A percentile compares a stretch with the other conserved stretches of the same genome.
Evolutionary conservation across 768 basidiomycete species (phyloP).

Genomic region (Termitomyces sp.): DNA sequence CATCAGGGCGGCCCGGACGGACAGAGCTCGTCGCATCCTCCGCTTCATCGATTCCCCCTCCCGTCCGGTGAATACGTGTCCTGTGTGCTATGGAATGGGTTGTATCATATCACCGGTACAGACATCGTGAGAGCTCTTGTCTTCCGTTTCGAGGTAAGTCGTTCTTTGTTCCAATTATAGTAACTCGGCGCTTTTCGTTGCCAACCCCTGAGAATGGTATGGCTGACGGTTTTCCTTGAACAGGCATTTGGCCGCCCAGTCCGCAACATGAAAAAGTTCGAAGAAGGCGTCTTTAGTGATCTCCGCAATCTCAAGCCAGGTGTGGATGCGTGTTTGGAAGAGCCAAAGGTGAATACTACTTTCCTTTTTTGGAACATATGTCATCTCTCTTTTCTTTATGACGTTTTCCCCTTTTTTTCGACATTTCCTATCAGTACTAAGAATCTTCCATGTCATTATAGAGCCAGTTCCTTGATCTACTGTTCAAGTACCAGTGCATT

Average conservation of each 20-base stretch:
- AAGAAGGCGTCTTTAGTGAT: conserved; percentile 94
- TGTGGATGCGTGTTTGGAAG: conserved; percentile 86
- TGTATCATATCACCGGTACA: conserved; percentile 93
- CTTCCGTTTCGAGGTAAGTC: conserved; percentile 81
- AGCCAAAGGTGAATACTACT: conserved; percentile 72
- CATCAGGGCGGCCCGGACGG: conserved; percentile 31
- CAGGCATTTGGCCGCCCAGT: conserved; percentile 86
- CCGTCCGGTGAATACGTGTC: conserved; percentile 86
- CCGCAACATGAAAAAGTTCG: conserved; percentile 92
- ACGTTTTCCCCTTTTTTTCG: not conserved
- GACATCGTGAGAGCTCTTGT: conserved; percentile 93
- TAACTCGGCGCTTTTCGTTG: not conserved
- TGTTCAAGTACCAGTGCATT: conserved; percentile 97
- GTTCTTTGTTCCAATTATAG: conserved; percentile 2
- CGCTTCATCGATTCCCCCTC: conserved; percentile 81
- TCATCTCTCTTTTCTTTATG: not conserved
- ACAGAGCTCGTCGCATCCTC: conserved; percentile 58
- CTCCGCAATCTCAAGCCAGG: conserved; percentile 92
- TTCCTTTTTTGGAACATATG: not conserved
- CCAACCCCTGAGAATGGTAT: not conserved
- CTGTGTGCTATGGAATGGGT: conserved; percentile 88
- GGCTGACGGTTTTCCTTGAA: conserved; percentile 3
- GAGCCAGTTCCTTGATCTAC: conserved; percentile 88
- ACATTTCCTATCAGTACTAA: not conserved
- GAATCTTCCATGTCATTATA: conserved; percentile 22